Evolutionary conservation across 2,329 filamentous ascomycete genomes (phyloP), one percentile per base, ranked within the genome.

Genomic region (Nemania serpens): DNA sequence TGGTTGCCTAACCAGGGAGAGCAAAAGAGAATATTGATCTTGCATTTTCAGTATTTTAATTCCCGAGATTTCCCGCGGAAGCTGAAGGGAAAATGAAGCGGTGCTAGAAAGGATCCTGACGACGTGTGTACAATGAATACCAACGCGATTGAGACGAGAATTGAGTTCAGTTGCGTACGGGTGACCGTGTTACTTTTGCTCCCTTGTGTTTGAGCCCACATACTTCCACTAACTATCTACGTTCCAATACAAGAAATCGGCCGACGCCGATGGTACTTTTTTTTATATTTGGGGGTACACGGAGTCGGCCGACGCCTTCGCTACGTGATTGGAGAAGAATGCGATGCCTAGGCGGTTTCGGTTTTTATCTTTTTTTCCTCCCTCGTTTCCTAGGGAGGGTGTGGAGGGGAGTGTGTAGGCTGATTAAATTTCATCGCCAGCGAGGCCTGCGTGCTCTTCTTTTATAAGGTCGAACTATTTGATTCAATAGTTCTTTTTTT

Each of bases 91-190:
- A 34, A 29, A 39, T 29, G 25, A 29, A 29, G 25, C 7, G 25
- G 25, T 29, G 25, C 4, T 18, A 18, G 34, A 34, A 25, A 34
- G 13, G 3, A 51, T 17, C 36, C 36, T 11, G 48, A 50, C 15
- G 29, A 36, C 12, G 33, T 36, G 25, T 39, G 54, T 49, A 56
- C 45, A 45, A 48, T 42, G 48, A 10, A 48, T 42, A 48, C 17
- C 22, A 41, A 43, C 29, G 12, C 22, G 13, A 47, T 15, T 15
- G 5, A 33, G 45, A 47, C 13, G 9, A 3, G 9, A 17, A 20
- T 10, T 45, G 25, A 17, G 25, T 4, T 33, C 11, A 13, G 45
- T 33, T 33, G 22, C 13, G 45, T 47, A 13, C n/a, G 42, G 42
- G 13, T 12, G 42, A 25, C 42, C 20, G 5, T 45, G 13, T 25